Base-by-base conservation (phyloP, 1,139 yeast species). In the Geotrichum macrosporum region DNA sequence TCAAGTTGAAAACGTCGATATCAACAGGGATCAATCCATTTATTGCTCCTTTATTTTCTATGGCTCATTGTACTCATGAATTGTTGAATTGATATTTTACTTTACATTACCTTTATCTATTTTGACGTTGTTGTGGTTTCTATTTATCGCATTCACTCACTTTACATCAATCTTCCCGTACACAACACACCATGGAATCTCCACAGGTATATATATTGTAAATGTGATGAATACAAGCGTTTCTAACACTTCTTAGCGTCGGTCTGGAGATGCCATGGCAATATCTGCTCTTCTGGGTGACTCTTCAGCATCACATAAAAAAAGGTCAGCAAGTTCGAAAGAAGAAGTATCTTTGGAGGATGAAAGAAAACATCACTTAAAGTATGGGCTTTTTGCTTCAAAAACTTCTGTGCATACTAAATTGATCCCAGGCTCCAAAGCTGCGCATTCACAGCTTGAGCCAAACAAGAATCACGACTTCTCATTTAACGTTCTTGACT, bases 221-320 rank as follows among this genome's bases (percentile, higher is more conserved):
- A n/a, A 12, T 24, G 29, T 5, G 16, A 22, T 29, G 4, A n/a
- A n/a, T 15, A 9, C 33, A 3, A 10, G 5, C 20, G 16, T 10
- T 9, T 6, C 40, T 38, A 19, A 33, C 35, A 22, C 16, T 10
- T 15, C 26, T 21, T 32, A 53, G 55, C 48, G 52, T 29, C 53
- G 55, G 21, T 22, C 32, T 16, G 55, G 52, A 29, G 51, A 54
- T 42, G 62, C 63, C 32, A 59, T 59, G 63, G 56, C 63, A 6
- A 59, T 59, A 39, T 55, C 60, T 15, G 51, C 62, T 6, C 50
- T 59, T 16, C 45, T 59, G 46, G 51, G 47, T 22, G 44, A 34
- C 22, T 31, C 42, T 9, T 19, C 35, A 24, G 19, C 44, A 5
- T 13, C 37, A 13, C 16, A 22, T 21, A 32, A 9, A 13, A 15